Percentiles rank a stretch among this genome's conserved stretches.
phyloP scores from a whole-genome alignment of 106 monocot genomes.

The Vanilla planifolia region DNA sequence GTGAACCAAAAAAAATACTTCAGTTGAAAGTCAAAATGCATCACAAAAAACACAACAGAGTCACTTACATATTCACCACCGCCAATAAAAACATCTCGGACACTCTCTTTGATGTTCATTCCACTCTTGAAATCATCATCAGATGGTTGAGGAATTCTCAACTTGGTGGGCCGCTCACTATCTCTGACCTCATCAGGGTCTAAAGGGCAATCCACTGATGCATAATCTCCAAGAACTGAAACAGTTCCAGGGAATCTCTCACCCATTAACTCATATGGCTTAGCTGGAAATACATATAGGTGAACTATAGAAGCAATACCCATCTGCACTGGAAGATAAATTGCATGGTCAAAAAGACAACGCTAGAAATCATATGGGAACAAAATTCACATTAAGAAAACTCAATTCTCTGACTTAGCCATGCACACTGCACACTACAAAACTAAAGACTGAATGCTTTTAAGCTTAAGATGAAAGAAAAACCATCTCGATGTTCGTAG shows the following conservation, averaged over 20 bases:
- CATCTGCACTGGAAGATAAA: conserved; percentile 78
- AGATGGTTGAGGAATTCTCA: conserved; percentile 72
- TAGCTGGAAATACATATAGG: conserved; percentile 84
- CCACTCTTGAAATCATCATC: conserved; percentile 35
- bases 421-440: no score
- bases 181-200: conserved; percentile 95
- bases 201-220: conserved; percentile 66
- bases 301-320: conserved; percentile 81
- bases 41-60: background rate
- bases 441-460: no score
- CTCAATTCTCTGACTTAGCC: no score
- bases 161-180: conserved; percentile 79
- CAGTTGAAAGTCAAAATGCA: no score
- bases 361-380: background rate
- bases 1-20: no score
- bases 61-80: conserved; percentile 89
- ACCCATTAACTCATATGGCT: conserved; percentile 82
- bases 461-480: no score
- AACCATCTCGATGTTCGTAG: no score
- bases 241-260: conserved; percentile 51
- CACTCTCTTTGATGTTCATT: conserved; percentile 76
- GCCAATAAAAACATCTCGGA: conserved; percentile 85
- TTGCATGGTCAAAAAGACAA: background rate
- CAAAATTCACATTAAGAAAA: background rate
- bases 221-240: conserved; percentile 90